Percentiles rank a stretch among this genome's conserved stretches.
phyloP scores from a whole-genome alignment of 2,329 filamentous ascomycete species.

The Xenoacremonium recifei region DNA sequence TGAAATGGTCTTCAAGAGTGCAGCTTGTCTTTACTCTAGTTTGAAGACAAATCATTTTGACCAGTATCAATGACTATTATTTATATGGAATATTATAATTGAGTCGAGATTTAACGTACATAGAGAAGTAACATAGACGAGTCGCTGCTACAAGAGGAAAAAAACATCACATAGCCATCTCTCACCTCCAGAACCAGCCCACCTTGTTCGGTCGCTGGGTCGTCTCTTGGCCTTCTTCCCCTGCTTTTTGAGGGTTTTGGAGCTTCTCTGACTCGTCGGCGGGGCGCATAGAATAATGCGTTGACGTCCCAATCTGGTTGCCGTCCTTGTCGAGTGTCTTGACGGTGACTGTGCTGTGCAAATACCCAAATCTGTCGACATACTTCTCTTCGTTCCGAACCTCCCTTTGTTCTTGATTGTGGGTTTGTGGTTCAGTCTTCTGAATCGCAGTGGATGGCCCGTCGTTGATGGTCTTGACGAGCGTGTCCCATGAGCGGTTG shows the following conservation, averaged over 20 bases:
- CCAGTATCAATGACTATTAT: too few species aligned
- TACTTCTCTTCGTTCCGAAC: constrained; percentile 40
- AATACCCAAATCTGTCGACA: constrained; percentile 42
- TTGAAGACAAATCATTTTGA: too few species aligned
- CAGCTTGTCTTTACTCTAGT: too few species aligned
- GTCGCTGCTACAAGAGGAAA: too few species aligned
- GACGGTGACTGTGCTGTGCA: constrained; percentile 40
- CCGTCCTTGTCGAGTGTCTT: constrained; percentile 41
- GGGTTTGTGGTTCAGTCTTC: constrained; percentile 5
- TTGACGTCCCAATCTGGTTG: constrained; percentile 38
- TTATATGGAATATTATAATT: too few species aligned
- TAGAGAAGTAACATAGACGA: too few species aligned
- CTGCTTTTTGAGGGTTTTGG: neutral
- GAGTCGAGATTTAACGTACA: too few species aligned
- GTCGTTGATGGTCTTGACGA: constrained; percentile 35
- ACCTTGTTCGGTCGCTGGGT: constrained; percentile 19
- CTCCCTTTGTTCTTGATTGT: constrained; percentile 28
- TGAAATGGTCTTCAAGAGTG: too few species aligned
- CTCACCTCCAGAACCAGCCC: constrained; percentile 43
- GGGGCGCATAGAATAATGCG: constrained; percentile 32
- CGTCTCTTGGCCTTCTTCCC: constrained; percentile 13
- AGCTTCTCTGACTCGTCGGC: constrained; percentile 17
- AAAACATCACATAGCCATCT: too few species aligned
- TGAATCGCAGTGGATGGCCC: constrained; percentile 8
- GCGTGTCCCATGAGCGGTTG: constrained; percentile 37